A percentile compares a stretch with the other conserved stretches of the same genome.
These are phyloP conservation scores for Penicillium olsonii DNA, from an alignment of 2,329 filamentous ascomycete genomes.

Conservation along the genomic window DNA sequence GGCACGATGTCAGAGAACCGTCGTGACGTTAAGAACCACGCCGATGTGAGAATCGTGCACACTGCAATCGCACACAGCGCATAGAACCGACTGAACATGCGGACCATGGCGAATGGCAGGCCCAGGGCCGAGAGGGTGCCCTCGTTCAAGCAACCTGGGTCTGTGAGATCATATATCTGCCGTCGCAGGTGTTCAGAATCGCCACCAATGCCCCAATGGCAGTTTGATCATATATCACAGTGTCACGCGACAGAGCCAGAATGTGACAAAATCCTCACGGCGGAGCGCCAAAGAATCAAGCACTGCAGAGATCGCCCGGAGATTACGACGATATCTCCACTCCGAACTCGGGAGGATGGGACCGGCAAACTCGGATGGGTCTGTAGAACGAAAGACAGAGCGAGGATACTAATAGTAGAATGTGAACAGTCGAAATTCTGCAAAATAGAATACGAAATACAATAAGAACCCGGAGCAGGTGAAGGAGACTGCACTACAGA, in stretches of 20 bases:
- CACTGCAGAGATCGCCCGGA: neutral
- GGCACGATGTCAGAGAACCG: constrained; percentile 21
- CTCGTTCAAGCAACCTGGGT: neutral
- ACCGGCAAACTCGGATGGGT: neutral
- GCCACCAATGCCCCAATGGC: neutral
- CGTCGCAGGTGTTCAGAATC: neutral
- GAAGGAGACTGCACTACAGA: neutral
- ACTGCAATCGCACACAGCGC: constrained; percentile 31
- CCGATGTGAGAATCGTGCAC: constrained; percentile 32
- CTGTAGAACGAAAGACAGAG: neutral
- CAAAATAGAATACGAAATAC: no score
- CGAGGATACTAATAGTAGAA: neutral
- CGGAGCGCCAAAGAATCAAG: neutral
- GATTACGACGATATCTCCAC: constrained; percentile 1
- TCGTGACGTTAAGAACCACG: constrained; percentile 30
- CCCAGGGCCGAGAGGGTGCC: neutral
- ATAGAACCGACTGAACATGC: constrained; percentile 34
- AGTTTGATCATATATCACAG: neutral
- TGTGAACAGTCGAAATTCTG: neutral
- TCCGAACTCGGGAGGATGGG: neutral
- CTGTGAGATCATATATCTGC: neutral
- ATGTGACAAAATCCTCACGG: neutral
- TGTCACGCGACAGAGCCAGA: neutral
- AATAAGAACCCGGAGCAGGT: neutral
- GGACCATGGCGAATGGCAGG: constrained; percentile 19